These are phyloP conservation scores for Talaromyces funiculosus DNA, from an alignment of 2,329 filamentous ascomycete species.

Conservation along the genomic window DNA sequence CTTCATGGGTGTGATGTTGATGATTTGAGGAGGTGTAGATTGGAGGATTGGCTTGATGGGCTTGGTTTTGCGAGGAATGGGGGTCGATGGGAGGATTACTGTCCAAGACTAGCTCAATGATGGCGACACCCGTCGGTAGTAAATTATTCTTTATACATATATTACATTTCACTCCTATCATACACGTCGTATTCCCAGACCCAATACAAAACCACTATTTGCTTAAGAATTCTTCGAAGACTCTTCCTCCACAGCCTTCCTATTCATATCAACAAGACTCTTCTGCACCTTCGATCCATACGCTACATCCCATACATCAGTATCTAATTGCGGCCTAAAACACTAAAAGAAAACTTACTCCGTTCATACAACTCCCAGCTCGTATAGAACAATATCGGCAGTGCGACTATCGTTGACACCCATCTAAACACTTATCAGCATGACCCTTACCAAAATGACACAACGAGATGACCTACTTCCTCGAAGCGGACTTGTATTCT, in stretches of 20 bases:
- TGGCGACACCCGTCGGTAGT: neutral
- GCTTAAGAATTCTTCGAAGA: neutral
- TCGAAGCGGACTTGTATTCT: constrained; percentile 35
- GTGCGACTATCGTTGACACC: constrained; percentile 23
- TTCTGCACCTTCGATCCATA: constrained; percentile 14
- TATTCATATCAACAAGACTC: neutral
- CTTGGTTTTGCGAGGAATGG: constrained; percentile 66
- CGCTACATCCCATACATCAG: neutral
- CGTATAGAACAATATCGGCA: constrained; percentile 24
- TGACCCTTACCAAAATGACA: neutral
- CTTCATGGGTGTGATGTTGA: constrained; percentile 67
- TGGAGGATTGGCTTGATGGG: constrained; percentile 67
- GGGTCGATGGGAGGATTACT: constrained; percentile 58
- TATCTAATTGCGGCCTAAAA: neutral
- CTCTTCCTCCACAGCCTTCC: neutral
- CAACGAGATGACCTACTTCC: constrained; percentile 26
- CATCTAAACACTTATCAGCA: constrained; percentile 17
- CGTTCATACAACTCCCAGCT: constrained; percentile 24
- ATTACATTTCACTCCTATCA: neutral
- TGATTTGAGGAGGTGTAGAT: constrained; percentile 61
- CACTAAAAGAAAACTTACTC: constrained; percentile 14
- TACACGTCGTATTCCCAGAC: neutral
- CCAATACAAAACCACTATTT: neutral
- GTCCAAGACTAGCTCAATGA: neutral
- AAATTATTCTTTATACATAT: neutral